These are phyloP conservation scores for Zalaria sp. DNA, from an alignment of 2,329 filamentous ascomycete genomes.

Conservation along the genomic window DNA sequence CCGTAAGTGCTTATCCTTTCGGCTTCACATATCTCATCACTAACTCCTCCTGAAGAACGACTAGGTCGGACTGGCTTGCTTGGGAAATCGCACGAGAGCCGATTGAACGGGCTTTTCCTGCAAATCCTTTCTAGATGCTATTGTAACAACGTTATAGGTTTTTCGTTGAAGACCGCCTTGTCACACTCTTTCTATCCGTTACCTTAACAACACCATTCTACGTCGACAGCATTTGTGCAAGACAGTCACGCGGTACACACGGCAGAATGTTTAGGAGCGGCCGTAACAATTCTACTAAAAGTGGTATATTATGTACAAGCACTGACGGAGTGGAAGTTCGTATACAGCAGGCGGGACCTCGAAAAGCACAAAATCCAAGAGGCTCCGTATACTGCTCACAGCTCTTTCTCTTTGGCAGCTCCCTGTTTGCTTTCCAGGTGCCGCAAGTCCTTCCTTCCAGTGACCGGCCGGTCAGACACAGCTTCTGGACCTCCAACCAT, in stretches of 20 bases:
- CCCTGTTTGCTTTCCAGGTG: conserved; percentile 17
- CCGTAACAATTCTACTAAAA: too few species aligned
- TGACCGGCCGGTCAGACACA: conserved; percentile 28
- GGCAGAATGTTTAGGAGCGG: too few species aligned
- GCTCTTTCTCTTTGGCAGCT: conserved; percentile 22
- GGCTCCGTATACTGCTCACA: conserved; percentile 12
- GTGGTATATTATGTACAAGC: too few species aligned
- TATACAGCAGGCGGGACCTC: too few species aligned
- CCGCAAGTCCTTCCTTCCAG: conserved; percentile 22
- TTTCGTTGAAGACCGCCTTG: too few species aligned
- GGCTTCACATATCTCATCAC: background rate
- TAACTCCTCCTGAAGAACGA: conserved; percentile 47
- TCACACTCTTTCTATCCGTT: too few species aligned
- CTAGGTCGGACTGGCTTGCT: conserved; percentile 90
- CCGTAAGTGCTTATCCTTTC: conserved; percentile 45
- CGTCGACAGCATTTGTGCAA: too few species aligned
- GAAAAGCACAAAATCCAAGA: too few species aligned
- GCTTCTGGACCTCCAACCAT: conserved; percentile 52
- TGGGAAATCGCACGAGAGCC: conserved; percentile 72
- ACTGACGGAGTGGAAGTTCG: too few species aligned
- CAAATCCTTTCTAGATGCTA: conserved; percentile 1
- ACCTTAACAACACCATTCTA: too few species aligned
- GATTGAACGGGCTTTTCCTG: conserved; percentile 42
- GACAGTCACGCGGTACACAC: too few species aligned
- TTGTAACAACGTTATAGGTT: too few species aligned